These are phyloP conservation scores for Rhinocladiella mackenziei DNA, from an alignment of 2,329 filamentous ascomycete genomes.

Conservation along the genomic window DNA sequence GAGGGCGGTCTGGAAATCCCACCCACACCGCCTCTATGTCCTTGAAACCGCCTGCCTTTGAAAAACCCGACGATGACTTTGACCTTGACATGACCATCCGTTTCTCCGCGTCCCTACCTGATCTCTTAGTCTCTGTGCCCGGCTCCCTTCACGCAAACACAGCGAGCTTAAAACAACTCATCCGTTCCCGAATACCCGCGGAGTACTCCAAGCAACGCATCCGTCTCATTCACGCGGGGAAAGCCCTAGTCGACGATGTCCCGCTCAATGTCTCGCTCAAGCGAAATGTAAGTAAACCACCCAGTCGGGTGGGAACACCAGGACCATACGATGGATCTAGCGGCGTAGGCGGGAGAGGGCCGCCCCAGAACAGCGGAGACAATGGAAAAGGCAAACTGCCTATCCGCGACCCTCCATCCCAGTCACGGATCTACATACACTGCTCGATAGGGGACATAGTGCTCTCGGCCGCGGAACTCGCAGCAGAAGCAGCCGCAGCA, in stretches of 20 bases:
- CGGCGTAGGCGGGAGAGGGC: constrained; percentile 26
- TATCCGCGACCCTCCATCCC: constrained; percentile 47
- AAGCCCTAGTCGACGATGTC: constrained; percentile 71
- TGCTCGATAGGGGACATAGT: constrained; percentile 80
- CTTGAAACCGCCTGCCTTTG: constrained; percentile 4
- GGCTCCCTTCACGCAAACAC: constrained; percentile 53
- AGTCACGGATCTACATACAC: constrained; percentile 74
- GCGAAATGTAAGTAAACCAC: constrained; percentile 50
- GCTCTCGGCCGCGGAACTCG: constrained; percentile 65
- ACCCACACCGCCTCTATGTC: too few relatives aligned
- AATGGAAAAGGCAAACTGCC: constrained; percentile 66
- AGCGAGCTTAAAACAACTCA: constrained; percentile 73
- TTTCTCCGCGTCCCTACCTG: constrained; percentile 80
- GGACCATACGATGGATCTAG: constrained; percentile 16
- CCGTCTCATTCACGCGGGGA: constrained; percentile 85
- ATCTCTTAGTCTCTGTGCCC: constrained; percentile 73
- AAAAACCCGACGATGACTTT: not conserved
- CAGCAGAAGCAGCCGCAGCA: constrained; percentile 53
- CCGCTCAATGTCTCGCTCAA: constrained; percentile 66
- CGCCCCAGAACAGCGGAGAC: too few relatives aligned
- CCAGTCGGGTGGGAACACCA: constrained; percentile 41
- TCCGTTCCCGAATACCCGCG: constrained; percentile 66
- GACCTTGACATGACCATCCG: constrained; percentile 75
- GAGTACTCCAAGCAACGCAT: constrained; percentile 65
- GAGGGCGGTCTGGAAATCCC: too few relatives aligned